Evolutionary conservation across 352 stramenopile genomes (phyloP), one percentile per base, ranked within the genome.

Genomic region (Phytopythium aichiense): DNA sequence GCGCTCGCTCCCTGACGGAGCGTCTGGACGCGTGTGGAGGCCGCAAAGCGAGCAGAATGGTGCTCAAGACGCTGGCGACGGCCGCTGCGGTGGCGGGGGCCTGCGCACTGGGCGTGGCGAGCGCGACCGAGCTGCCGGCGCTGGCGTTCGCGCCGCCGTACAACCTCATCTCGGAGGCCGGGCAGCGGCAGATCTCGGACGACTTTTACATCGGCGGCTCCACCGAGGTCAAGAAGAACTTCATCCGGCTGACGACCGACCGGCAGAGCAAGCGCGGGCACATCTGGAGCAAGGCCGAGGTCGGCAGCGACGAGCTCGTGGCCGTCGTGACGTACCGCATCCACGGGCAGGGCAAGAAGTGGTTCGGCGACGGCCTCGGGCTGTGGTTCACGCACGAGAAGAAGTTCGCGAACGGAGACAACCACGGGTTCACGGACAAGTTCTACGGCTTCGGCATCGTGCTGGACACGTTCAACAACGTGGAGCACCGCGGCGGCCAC

Each of bases 201-300:
- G 50, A 73, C 55, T 77, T 89, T 37, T 53, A 69, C n/a, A 63
- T 72, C 35, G 80, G 83, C 48, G 85, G 85, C 28, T 74, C 72
- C 9, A 83, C 81, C 23, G 81, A 91, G 48, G 81, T 93, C 53
- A 89, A 88, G 70, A 87, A 87, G 63, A 91, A 87, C 68, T 93
- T 93, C 60, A 82, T 93, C 54, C 84, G 84, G 49, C 72, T 93
- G 45, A 93, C 84, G 33, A 69, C 84, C 4, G 84, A 93, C 63
- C 81, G 84, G 46, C 84, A 93, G 71, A 93, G 79, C 79, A 90
- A 89, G 64, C 77, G 79, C 60, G 84, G 82, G n/a, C 69, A 77
- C 64, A 75, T 93, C 48, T 93, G 84, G 84, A 87, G 67, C 64
- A 82, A 77, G 59, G 57, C 61, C 11, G 45, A 56, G 31, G 60